Percentiles rank a stretch among this genome's conserved stretches.
Evolutionary conservation across 495 filamentous ascomycete genomes (phyloP).

Genomic region (Glutinoglossum americanum): DNA sequence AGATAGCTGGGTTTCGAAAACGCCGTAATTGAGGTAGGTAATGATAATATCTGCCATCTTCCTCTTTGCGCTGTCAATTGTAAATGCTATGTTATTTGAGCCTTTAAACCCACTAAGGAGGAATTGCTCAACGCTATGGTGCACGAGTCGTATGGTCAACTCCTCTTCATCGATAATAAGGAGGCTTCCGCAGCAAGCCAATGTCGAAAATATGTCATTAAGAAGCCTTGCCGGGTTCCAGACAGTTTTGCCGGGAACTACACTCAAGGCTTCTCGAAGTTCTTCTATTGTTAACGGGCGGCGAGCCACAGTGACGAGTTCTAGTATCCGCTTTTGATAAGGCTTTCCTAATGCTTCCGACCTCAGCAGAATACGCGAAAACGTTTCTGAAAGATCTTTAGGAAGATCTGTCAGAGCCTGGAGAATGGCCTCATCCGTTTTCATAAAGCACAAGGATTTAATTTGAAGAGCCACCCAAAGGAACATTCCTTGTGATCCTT

Average conservation of each 20-base stretch:
- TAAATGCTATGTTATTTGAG: constrained; percentile 9
- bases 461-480: constrained; percentile 27
- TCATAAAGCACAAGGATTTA: constrained; percentile 17
- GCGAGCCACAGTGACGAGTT: constrained; percentile 15
- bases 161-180: constrained; percentile 25
- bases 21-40: constrained; percentile 22
- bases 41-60: constrained; percentile 18
- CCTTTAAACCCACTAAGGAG: constrained; percentile 13
- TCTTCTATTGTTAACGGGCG: constrained; percentile 21
- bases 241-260: constrained; percentile 16
- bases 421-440: constrained; percentile 22
- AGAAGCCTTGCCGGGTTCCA: constrained; percentile 18
- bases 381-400: constrained; percentile 20
- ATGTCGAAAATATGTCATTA: constrained; percentile 17
- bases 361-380: constrained; percentile 18
- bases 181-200: constrained; percentile 22
- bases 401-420: constrained; percentile 20
- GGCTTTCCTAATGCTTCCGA: constrained; percentile 8
- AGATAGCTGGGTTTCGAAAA: constrained; percentile 19
- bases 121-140: constrained; percentile 24
- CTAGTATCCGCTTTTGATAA: constrained; percentile 14
- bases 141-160: constrained; percentile 18
- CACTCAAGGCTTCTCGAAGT: constrained; percentile 22
- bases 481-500: constrained; percentile 22
- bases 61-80: constrained; percentile 10